Evolutionary conservation across 805 yeast genomes (phyloP).

Genomic region (Monosporozyma siamensis): DNA sequence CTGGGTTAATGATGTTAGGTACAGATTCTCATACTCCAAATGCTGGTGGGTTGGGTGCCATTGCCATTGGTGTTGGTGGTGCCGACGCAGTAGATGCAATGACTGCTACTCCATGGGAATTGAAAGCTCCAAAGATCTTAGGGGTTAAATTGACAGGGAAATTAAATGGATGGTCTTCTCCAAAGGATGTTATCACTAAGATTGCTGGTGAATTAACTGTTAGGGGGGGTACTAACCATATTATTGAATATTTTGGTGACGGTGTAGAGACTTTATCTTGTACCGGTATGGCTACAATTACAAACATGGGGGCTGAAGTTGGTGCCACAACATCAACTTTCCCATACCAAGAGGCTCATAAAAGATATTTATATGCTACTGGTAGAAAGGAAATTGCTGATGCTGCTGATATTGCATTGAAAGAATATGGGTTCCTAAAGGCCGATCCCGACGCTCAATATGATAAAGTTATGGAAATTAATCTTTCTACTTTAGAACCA

Average conservation of each 20-base stretch:
- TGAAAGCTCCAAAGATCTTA: constrained; percentile 89
- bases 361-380: constrained; percentile 73
- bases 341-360: constrained; percentile 83
- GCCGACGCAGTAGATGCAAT: constrained; percentile 98
- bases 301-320: constrained; percentile 99
- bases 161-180: constrained; percentile 90
- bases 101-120: constrained; percentile 97
- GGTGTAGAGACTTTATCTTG: constrained; percentile 85
- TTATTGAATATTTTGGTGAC: constrained; percentile 93
- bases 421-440: constrained; percentile 50
- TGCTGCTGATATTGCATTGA: constrained; percentile 55
- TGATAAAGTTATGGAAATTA: constrained; percentile 86
- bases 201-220: constrained; percentile 91
- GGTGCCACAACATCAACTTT: constrained; percentile 98
- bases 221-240: constrained; percentile 95
- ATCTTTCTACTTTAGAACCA: constrained; percentile 82
- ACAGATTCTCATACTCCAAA: constrained; percentile 99
- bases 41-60: constrained; percentile 97
- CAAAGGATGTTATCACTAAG: constrained; percentile 90
- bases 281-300: constrained; percentile 99
- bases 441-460: constrained; percentile 88
- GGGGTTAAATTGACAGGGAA: constrained; percentile 91
- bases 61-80: constrained; percentile 99
- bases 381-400: constrained; percentile 75
- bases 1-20: constrained; percentile 95